These are phyloP conservation scores for Candida pseudoviswanathii DNA, from an alignment of 1,139 yeast species.

Conservation along the genomic window DNA sequence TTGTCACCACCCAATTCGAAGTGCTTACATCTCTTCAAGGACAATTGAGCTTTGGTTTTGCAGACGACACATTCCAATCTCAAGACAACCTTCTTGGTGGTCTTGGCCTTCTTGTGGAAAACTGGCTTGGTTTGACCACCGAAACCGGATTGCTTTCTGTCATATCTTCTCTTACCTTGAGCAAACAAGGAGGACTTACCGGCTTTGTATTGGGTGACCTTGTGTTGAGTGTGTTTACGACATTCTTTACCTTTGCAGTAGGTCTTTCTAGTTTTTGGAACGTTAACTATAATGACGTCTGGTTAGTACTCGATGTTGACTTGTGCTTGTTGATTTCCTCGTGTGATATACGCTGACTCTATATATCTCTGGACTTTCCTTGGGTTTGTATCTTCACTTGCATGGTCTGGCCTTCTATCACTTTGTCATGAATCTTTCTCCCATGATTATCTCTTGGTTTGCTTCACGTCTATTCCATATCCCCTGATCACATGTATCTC, in stretches of 20 bases:
- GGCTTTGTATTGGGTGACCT: slow-evolving; percentile 99
- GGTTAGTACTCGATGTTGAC: slow-evolving; percentile 22
- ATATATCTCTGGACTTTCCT: background rate
- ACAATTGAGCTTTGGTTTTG: slow-evolving; percentile 98
- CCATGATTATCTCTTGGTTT: background rate
- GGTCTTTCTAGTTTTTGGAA: slow-evolving; percentile 99
- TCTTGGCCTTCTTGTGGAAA: slow-evolving; percentile 99
- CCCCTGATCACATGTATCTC: background rate
- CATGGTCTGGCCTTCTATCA: background rate
- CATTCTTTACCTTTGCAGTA: slow-evolving; percentile 99
- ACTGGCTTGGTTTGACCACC: slow-evolving; percentile 99
- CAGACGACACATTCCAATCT: slow-evolving; percentile 98
- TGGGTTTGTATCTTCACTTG: background rate
- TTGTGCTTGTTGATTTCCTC: background rate
- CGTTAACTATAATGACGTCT: slow-evolving; percentile 70
- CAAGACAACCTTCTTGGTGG: slow-evolving; percentile 99
- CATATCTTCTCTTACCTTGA: slow-evolving; percentile 99
- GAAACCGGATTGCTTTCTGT: slow-evolving; percentile 99
- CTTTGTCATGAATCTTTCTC: background rate
- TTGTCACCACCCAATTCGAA: slow-evolving; percentile 99
- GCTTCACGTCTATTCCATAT: background rate
- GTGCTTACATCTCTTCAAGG: slow-evolving; percentile 99
- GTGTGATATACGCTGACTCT: background rate
- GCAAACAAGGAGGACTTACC: slow-evolving; percentile 99
- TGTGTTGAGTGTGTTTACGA: slow-evolving; percentile 99